Evolutionary conservation across 2,329 filamentous ascomycete genomes (phyloP).

Genomic region (Ascosphaera pollenicola): DNA sequence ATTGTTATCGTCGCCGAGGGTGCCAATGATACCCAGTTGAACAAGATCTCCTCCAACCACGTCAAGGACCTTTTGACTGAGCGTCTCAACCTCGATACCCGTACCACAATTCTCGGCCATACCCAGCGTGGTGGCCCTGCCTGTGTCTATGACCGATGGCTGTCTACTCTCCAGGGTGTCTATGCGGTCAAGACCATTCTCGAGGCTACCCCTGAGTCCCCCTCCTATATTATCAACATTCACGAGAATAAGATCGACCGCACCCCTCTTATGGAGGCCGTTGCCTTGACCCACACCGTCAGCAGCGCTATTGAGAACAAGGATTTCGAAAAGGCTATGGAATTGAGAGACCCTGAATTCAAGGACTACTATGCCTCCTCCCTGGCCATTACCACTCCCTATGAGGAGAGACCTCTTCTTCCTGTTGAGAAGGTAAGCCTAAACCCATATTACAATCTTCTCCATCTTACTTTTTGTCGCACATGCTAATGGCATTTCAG

Average conservation of each 20-base stretch:
- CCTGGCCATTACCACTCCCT: conserved; percentile 68
- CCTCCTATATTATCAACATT: conserved; percentile 87
- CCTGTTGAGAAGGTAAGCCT: conserved; percentile 44
- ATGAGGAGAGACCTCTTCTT: conserved; percentile 45
- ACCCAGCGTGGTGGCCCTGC: conserved; percentile 90
- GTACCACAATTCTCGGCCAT: conserved; percentile 86
- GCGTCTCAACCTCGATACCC: conserved; percentile 65
- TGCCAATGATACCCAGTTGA: conserved; percentile 63
- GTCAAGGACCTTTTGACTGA: conserved; percentile 77
- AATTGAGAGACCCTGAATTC: conserved; percentile 77
- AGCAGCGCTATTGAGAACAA: conserved; percentile 60
- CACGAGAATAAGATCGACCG: conserved; percentile 95
- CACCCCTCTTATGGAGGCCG: conserved; percentile 73
- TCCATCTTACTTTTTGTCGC: neutral
- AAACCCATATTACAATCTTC: neutral
- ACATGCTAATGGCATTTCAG: conserved; percentile 24
- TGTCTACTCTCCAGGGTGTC: conserved; percentile 80
- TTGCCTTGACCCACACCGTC: conserved; percentile 66
- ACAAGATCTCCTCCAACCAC: conserved; percentile 58
- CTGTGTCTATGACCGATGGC: conserved; percentile 83
- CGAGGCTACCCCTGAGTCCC: conserved; percentile 68
- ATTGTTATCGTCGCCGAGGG: conserved; percentile 97
- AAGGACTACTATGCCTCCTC: conserved; percentile 81
- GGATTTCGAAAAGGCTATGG: conserved; percentile 75
- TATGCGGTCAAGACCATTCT: conserved; percentile 85